Conservation (phyloP, 306 rosid genomes). For the Begonia loranthoides region DNA sequence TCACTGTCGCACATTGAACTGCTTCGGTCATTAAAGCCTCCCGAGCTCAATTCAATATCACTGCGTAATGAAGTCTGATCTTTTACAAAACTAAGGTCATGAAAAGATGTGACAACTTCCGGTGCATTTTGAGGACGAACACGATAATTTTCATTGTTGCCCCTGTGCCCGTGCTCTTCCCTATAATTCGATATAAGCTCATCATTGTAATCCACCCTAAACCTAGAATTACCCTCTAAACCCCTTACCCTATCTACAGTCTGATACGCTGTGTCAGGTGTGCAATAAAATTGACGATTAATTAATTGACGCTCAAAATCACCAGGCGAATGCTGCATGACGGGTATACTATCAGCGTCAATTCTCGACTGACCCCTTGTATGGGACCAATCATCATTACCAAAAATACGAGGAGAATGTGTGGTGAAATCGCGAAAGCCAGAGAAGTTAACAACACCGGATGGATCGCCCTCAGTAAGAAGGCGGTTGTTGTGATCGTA, state of each 20-base stretch:
- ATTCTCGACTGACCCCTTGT: conserved; percentile 14
- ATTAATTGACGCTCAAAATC: conserved; percentile 26
- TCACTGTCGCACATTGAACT: conserved; percentile 2
- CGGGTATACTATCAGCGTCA: conserved; percentile 10
- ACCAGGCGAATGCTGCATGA: conserved; percentile 6
- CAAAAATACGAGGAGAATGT: conserved; percentile 9
- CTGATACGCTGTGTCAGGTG: conserved; percentile 8
- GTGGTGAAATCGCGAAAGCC: conserved; percentile 3
- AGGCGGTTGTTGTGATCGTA: conserved; percentile 5
- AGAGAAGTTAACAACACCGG: background rate
- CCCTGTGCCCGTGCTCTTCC: conserved; percentile 3
- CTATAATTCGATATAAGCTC: conserved; percentile 15
- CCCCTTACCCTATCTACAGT: conserved; percentile 15
- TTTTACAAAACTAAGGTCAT: conserved; percentile 7
- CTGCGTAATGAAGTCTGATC: background rate
- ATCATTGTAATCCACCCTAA: conserved; percentile 19
- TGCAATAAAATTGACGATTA: conserved; percentile 15
- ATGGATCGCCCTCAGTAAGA: conserved; percentile 13
- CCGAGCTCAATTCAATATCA: conserved; percentile 9
- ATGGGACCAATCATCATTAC: conserved; percentile 10
- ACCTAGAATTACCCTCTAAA: conserved; percentile 21
- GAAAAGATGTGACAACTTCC: background rate
- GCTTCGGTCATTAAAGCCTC: conserved; percentile 10
- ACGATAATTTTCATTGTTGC: background rate
- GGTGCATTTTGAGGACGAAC: too few relatives aligned